phyloP scores from a whole-genome alignment of 2,329 filamentous ascomycete genomes.

The Dothideomycetes sp. region DNA sequence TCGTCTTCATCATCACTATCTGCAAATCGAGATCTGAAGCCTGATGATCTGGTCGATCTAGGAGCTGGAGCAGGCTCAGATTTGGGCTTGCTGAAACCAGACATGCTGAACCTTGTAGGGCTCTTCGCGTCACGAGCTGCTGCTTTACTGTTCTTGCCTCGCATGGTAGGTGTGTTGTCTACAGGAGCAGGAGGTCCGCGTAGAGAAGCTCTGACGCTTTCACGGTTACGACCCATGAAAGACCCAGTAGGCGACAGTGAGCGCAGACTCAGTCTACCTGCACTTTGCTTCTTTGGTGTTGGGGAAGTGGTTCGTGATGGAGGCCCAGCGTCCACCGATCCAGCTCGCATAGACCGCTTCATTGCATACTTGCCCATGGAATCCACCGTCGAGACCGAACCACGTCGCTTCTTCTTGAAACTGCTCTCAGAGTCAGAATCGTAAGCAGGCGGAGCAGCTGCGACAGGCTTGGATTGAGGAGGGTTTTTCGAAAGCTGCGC shows the following conservation, averaged over 20 bases:
- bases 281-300: slow-evolving; percentile 20
- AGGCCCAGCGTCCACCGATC: slow-evolving; percentile 27
- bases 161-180: slow-evolving; percentile 18
- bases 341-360: slow-evolving; percentile 62
- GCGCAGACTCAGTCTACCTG: slow-evolving; percentile 57
- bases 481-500: slow-evolving; percentile 19
- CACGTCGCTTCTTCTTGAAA: slow-evolving; percentile 52
- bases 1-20: slow-evolving; percentile 59
- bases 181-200: slow-evolving; percentile 20
- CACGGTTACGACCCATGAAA: slow-evolving; percentile 32
- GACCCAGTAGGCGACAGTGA: slow-evolving; percentile 60
- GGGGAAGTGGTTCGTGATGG: slow-evolving; percentile 34
- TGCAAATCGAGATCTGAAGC: slow-evolving; percentile 50
- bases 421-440: slow-evolving; percentile 54
- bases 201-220: slow-evolving; percentile 21
- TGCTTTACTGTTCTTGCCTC: slow-evolving; percentile 17
- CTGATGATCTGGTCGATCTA: slow-evolving; percentile 12
- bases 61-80: slow-evolving; percentile 7
- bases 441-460: slow-evolving; percentile 21
- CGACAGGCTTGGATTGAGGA: not conserved
- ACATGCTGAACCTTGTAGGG: slow-evolving; percentile 15
- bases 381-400: slow-evolving; percentile 21
- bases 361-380: slow-evolving; percentile 50
- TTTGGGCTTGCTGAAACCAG: slow-evolving; percentile 14
- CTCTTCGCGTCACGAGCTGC: slow-evolving; percentile 10